Conservation (phyloP, 306 rosid species). For the Astragalus membranaceus region DNA sequence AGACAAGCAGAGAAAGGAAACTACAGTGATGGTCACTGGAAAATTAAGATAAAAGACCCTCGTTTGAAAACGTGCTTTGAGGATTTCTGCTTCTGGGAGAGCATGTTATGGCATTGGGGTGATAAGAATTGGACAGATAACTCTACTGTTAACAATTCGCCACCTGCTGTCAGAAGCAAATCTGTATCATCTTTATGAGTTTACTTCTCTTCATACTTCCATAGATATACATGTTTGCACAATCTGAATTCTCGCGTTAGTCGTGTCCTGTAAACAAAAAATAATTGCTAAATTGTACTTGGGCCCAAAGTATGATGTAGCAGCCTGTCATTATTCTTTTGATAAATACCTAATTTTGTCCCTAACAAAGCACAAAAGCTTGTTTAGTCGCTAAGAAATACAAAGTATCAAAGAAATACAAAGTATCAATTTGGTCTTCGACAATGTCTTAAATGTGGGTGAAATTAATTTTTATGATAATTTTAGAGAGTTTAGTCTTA, state of each 20-base stretch:
- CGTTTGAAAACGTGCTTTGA: slow-evolving; percentile 59
- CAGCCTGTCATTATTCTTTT: neutral
- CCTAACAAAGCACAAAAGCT: too few relatives aligned
- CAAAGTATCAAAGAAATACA: too few relatives aligned
- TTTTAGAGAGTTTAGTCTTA: too few relatives aligned
- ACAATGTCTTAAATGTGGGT: too few relatives aligned
- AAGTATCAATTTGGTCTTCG: too few relatives aligned
- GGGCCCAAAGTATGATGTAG: neutral
- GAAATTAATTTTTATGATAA: too few relatives aligned
- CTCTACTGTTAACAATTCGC: slow-evolving; percentile 33
- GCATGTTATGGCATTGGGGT: slow-evolving; percentile 85
- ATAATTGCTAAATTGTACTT: neutral
- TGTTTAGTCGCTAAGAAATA: too few relatives aligned
- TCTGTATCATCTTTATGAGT: slow-evolving; percentile 35
- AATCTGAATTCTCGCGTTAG: neutral
- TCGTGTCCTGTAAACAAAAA: neutral
- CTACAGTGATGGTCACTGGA: slow-evolving; percentile 79
- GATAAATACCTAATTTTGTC: too few relatives aligned
- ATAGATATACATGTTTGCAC: neutral
- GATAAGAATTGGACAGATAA: slow-evolving; percentile 76
- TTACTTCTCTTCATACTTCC: neutral
- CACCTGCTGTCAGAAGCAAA: slow-evolving; percentile 28
- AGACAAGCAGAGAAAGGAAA: slow-evolving; percentile 73
- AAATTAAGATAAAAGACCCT: slow-evolving; percentile 56
- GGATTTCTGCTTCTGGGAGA: slow-evolving; percentile 83